Evolutionary conservation across 768 basidiomycete species (phyloP).

Genomic region (Hygrocybe punicea): DNA sequence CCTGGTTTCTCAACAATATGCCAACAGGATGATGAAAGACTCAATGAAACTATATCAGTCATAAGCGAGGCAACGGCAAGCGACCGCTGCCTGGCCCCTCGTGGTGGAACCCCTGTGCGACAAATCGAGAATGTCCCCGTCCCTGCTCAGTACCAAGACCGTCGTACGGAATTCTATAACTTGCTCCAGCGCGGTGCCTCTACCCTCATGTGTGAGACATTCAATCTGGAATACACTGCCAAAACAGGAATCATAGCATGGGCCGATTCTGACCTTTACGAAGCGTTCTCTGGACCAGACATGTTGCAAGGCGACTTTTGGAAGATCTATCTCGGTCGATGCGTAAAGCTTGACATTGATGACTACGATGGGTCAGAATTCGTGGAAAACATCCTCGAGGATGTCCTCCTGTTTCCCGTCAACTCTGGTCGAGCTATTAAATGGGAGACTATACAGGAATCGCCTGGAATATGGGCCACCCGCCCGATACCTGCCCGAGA

Average conservation of each 20-base stretch:
- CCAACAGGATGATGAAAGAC: slow-evolving; percentile 6
- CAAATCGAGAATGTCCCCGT: slow-evolving; percentile 12
- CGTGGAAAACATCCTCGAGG: slow-evolving; percentile 33
- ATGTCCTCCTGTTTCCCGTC: slow-evolving; percentile 26
- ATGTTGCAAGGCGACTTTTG: slow-evolving; percentile 36
- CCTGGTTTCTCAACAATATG: background rate
- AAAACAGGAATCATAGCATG: slow-evolving; percentile 35
- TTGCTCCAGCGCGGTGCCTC: slow-evolving; percentile 35
- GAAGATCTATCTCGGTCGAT: slow-evolving; percentile 41
- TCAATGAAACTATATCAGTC: slow-evolving; percentile 19
- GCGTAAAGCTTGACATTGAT: slow-evolving; percentile 33
- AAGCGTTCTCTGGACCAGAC: slow-evolving; percentile 31
- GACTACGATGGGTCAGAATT: slow-evolving; percentile 37
- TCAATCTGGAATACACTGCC: slow-evolving; percentile 30
- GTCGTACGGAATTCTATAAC: slow-evolving; percentile 26
- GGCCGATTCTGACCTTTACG: slow-evolving; percentile 31
- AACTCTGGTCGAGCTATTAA: background rate
- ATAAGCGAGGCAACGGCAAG: slow-evolving; percentile 22
- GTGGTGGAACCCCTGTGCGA: slow-evolving; percentile 32
- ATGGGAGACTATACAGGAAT: slow-evolving; percentile 34
- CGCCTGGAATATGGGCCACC: slow-evolving; percentile 34
- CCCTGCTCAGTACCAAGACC: slow-evolving; percentile 6
- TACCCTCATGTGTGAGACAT: slow-evolving; percentile 38
- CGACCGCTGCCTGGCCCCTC: slow-evolving; percentile 33
- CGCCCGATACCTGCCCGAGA: slow-evolving; percentile 1